Evolutionary conservation across 768 basidiomycete genomes (phyloP).

Genomic region (Auricularia heimuer): DNA sequence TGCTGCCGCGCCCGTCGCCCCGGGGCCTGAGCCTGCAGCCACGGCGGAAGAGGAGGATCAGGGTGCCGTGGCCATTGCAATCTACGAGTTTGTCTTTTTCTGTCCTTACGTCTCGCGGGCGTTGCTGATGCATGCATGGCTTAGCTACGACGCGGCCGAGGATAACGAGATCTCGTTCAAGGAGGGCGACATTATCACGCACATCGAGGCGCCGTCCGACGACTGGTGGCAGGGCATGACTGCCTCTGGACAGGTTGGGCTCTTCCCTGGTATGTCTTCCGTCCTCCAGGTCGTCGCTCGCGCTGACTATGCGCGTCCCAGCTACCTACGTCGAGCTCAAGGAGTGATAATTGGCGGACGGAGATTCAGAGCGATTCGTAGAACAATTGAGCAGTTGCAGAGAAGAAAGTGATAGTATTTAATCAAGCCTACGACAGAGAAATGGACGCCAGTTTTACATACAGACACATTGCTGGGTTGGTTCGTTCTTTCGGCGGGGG

Average conservation of each 20-base stretch:
- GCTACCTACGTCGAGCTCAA: constrained; percentile 19
- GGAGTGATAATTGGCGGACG: not conserved
- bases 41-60: constrained; percentile 34
- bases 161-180: constrained; percentile 84
- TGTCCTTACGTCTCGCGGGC: constrained; percentile 5
- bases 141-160: constrained; percentile 80
- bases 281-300: constrained; percentile 13
- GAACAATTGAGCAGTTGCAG: not conserved
- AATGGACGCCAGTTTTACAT: not conserved
- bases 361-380: not conserved
- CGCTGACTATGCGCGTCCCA: constrained; percentile 14
- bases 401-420: not conserved
- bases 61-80: constrained; percentile 51
- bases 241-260: constrained; percentile 43
- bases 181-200: constrained; percentile 70
- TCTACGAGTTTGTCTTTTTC: constrained; percentile 52
- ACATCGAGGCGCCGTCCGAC: constrained; percentile 75
- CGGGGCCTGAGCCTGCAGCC: constrained; percentile 30
- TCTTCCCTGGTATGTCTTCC: constrained; percentile 59
- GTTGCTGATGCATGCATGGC: constrained; percentile 1
- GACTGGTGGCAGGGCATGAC: constrained; percentile 82
- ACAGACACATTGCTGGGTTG: not conserved
- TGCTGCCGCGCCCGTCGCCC: constrained; percentile 27
- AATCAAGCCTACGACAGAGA: not conserved
- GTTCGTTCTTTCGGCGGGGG: not conserved